Evolutionary conservation across 2,329 filamentous ascomycete genomes (phyloP).

Genomic region (Emmonsiellopsis sp.): DNA sequence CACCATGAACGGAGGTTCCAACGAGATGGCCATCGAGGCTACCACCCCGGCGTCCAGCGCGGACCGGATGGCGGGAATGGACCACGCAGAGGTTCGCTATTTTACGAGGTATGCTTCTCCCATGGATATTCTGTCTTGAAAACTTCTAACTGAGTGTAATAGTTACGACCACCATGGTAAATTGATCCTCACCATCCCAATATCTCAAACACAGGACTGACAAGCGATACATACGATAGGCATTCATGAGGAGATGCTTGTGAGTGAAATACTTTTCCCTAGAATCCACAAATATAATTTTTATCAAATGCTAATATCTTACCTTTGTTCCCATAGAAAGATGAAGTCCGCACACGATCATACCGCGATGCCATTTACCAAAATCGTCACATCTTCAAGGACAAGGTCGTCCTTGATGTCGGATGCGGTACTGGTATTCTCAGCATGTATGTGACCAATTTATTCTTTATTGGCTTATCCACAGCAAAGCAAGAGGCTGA

Average conservation of each 20-base stretch:
- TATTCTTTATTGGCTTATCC: not conserved
- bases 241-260: constrained; percentile 97
- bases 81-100: constrained; percentile 96
- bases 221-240: constrained; percentile 44
- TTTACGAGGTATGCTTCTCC: constrained; percentile 71
- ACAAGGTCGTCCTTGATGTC: constrained; percentile 91
- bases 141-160: constrained; percentile 16
- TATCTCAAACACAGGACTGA: constrained; percentile 13
- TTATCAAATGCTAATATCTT: constrained; percentile 12
- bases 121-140: constrained; percentile 1
- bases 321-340: constrained; percentile 57
- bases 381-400: constrained; percentile 88
- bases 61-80: constrained; percentile 52
- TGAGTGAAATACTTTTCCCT: constrained; percentile 42
- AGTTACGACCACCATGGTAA: constrained; percentile 98
- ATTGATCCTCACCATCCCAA: constrained; percentile 22
- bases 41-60: constrained; percentile 25
- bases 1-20: constrained; percentile 24
- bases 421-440: constrained; percentile 88
- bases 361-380: constrained; percentile 98
- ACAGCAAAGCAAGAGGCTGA: constrained; percentile 12
- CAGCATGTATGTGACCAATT: constrained; percentile 1
- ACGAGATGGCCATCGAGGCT: constrained; percentile 13
- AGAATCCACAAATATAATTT: constrained; percentile 8
- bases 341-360: constrained; percentile 91